phyloP scores from a whole-genome alignment of 352 stramenopile genomes.

The Aphanomyces stellatus region DNA sequence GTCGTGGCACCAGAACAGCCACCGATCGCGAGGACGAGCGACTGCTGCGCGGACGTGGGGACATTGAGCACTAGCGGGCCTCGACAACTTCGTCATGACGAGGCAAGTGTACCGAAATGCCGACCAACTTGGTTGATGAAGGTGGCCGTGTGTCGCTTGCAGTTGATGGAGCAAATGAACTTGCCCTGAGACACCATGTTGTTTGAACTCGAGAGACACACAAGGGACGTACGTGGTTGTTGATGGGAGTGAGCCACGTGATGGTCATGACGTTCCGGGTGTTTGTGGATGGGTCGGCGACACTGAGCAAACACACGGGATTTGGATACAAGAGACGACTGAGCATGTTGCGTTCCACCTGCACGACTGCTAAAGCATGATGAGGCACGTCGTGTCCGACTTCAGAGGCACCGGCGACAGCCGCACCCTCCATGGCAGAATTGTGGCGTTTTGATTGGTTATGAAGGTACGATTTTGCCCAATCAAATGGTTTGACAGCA shows the following conservation, averaged over 20 bases:
- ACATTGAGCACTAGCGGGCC: constrained; percentile 55
- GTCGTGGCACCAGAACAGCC: constrained; percentile 37
- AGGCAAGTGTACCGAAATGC: constrained; percentile 37
- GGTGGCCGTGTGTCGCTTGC: constrained; percentile 45
- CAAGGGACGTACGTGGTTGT: constrained; percentile 55
- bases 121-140: constrained; percentile 42
- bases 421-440: background rate
- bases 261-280: constrained; percentile 71
- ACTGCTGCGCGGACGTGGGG: constrained; percentile 55
- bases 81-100: background rate
- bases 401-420: no score
- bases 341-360: constrained; percentile 60
- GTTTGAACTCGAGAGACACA: background rate
- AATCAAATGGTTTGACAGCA: no score
- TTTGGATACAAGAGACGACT: constrained; percentile 74
- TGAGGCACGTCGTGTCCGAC: no score
- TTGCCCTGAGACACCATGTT: constrained; percentile 29
- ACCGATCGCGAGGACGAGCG: constrained; percentile 69
- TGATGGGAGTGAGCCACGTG: constrained; percentile 80
- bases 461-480: no score
- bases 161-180: constrained; percentile 80
- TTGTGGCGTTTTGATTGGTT: background rate
- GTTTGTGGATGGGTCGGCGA: constrained; percentile 24
- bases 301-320: constrained; percentile 64
- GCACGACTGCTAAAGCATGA: no score